Evolutionary conservation across 2,329 filamentous ascomycete species (phyloP), one percentile per base, ranked within the genome.

Genomic region (Talaromyces sp.): DNA sequence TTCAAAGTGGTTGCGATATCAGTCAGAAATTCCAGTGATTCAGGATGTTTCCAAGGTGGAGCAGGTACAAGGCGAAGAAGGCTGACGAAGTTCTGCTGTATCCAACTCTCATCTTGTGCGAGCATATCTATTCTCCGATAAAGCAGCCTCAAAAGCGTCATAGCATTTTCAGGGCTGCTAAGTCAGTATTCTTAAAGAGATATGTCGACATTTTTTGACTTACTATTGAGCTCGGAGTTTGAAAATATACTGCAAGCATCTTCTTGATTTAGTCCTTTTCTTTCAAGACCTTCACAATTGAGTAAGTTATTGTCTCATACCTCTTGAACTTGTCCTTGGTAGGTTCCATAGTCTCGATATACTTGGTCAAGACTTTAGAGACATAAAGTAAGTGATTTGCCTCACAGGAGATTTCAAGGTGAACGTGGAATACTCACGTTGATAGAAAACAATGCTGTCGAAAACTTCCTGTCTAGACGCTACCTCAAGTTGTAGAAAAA

Each of bases 81-180:
- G 6, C 86, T 87, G 19, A 96, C 81, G 11, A 93, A 75, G 0
- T 85, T 82, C 69, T 86, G 90, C 66, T 93, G 91, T 37, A 92
- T 80, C 87, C 89, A 92, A 3, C 81, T 79, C 1, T 76, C 68
- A 3, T 83, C 83, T 3, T 80, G 81, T 62, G 81, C 77, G 65
- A 79, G 69, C 67, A 87, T 69, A 27, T 93, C 73, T 31, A 86
- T 81, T n/a, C 82, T 75, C 13, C 79, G 74, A 7, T 96, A 81
- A 37, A 96, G 82, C 9, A 88, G 82, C 60, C 90, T 87, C 3
- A 96, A 78, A 0, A 86, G 78, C 7, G 79, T 75, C 27, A 79
- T 72, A 1, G 82, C 80, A 24, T 76, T 70, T 1, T 71, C 64
- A 31, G 71, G 67, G 66, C 80, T 82, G 22, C 41, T 60, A 33